Evolutionary conservation across 139 green algal genomes (phyloP).

Genomic region (Chlamydomonas asymmetrica): DNA sequence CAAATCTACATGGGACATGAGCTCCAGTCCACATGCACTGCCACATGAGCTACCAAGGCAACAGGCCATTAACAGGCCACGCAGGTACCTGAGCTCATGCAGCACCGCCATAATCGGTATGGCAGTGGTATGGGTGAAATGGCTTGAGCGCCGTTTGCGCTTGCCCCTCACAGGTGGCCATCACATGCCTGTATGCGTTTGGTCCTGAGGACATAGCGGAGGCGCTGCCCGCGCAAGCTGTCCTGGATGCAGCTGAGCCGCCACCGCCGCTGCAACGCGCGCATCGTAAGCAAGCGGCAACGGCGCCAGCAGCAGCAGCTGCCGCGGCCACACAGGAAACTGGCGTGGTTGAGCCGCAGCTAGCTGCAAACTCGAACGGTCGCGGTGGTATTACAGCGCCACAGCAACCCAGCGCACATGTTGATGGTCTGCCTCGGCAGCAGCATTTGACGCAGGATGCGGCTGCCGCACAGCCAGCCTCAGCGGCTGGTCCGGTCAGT

Average conservation of each 20-base stretch:
- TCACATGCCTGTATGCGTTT: constrained; percentile 3
- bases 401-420: too few species aligned
- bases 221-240: neutral
- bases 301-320: neutral
- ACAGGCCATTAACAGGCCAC: too few species aligned
- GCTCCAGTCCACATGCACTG: neutral
- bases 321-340: neutral
- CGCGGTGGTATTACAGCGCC: neutral
- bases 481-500: too few species aligned
- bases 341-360: too few species aligned
- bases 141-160: neutral
- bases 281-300: constrained; percentile 6
- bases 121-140: neutral
- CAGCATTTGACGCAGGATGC: too few species aligned
- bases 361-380: too few species aligned
- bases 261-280: neutral
- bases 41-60: neutral
- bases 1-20: neutral
- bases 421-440: too few species aligned
- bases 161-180: neutral
- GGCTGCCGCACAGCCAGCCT: too few species aligned
- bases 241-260: neutral
- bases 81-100: neutral
- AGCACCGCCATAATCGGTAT: neutral
- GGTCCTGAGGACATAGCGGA: constrained; percentile 13